Evolutionary conservation across 495 filamentous ascomycete species (phyloP).

Genomic region (Sabuloglossum arenarium): DNA sequence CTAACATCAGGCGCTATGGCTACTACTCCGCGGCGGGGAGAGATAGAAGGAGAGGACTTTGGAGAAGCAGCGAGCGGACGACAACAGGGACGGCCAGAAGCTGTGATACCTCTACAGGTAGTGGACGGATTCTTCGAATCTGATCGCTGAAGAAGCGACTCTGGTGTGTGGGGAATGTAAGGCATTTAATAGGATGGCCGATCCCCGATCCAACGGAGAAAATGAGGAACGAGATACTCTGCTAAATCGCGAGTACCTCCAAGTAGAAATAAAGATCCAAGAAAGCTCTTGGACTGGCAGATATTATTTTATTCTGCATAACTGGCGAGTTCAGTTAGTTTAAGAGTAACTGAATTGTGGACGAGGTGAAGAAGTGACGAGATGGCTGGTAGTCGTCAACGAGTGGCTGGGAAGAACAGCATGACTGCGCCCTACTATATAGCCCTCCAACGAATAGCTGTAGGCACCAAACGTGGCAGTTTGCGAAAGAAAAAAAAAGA

Average conservation of each 20-base stretch:
- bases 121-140: constrained; percentile 68
- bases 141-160: constrained; percentile 50
- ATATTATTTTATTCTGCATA: no score
- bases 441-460: neutral
- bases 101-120: constrained; percentile 75
- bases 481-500: neutral
- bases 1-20: constrained; percentile 16
- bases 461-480: neutral
- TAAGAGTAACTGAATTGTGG: no score
- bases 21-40: constrained; percentile 14
- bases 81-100: constrained; percentile 57
- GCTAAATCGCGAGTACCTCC: neutral
- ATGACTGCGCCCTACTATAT: neutral
- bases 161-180: constrained; percentile 64
- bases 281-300: neutral
- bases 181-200: constrained; percentile 31
- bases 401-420: neutral
- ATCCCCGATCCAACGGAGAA: neutral
- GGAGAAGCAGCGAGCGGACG: constrained; percentile 34
- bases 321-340: no score
- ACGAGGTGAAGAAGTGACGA: neutral
- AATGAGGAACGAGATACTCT: neutral
- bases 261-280: neutral
- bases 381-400: neutral
- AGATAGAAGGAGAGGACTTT: constrained; percentile 13